phyloP scores from a whole-genome alignment of 1,139 yeast species.

The Saccharomycopsis hybrid region DNA sequence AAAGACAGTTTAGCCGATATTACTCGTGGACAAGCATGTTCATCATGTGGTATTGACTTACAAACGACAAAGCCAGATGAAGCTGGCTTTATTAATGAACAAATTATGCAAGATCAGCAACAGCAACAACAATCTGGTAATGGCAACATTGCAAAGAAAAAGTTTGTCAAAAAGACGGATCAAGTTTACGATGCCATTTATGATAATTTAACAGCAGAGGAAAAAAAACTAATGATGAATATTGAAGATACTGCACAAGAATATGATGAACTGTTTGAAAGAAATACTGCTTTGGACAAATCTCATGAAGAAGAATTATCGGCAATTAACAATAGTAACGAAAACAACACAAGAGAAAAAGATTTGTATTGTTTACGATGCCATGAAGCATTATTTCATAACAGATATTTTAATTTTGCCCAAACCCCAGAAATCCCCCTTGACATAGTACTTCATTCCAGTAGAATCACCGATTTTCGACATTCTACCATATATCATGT shows the following conservation, averaged over 20 bases:
- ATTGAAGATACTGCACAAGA: neutral
- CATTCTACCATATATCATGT: constrained; percentile 11
- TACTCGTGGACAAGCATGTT: constrained; percentile 3
- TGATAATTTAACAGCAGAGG: constrained; percentile 11
- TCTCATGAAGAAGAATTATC: too few relatives aligned
- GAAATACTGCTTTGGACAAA: too few relatives aligned
- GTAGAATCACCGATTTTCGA: constrained; percentile 3
- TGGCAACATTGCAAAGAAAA: neutral
- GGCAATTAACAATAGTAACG: too few relatives aligned
- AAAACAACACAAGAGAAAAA: neutral
- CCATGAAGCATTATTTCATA: constrained; percentile 12
- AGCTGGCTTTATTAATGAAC: constrained; percentile 15
- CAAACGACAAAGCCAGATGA: constrained; percentile 6
- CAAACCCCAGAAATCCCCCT: constrained; percentile 2
- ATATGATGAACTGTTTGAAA: too few relatives aligned
- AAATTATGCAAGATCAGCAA: neutral
- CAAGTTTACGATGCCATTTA: constrained; percentile 9
- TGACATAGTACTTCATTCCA: neutral
- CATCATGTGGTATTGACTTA: constrained; percentile 17
- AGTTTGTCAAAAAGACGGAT: constrained; percentile 9
- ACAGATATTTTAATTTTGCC: constrained; percentile 14
- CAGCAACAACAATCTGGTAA: too few relatives aligned
- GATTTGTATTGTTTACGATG: constrained; percentile 16
- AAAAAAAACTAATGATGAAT: constrained; percentile 12
- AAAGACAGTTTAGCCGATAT: neutral